A percentile compares a stretch with the other conserved stretches of the same genome.
Evolutionary conservation across 352 stramenopile genomes (phyloP).

Genomic region (Peronospora tabacina): DNA sequence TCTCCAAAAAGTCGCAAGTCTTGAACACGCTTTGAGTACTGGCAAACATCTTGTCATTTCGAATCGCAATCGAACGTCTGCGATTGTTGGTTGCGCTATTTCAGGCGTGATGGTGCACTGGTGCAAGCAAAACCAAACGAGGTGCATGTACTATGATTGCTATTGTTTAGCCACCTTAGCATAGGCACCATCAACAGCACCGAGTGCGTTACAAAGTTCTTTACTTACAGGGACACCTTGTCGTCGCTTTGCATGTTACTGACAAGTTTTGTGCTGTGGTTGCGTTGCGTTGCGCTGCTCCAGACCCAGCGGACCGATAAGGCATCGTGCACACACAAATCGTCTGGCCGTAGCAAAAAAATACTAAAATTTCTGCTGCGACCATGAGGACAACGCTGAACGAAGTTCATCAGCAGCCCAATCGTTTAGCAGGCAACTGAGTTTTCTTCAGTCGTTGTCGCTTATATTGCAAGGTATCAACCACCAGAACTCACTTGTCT

Average conservation of each 20-base stretch:
- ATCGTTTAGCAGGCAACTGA: conserved; percentile 13
- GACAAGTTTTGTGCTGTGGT: background rate
- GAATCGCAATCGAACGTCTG: conserved; percentile 14
- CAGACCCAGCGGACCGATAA: conserved; percentile 2
- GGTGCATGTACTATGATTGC: background rate
- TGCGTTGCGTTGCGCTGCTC: conserved; percentile 4
- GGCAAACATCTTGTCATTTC: background rate
- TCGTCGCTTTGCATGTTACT: conserved; percentile 16
- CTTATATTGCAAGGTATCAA: conserved; percentile 23
- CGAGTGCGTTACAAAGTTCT: conserved; percentile 9
- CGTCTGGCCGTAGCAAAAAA: background rate
- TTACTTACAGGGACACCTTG: conserved; percentile 19
- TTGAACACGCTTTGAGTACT: conserved; percentile 14
- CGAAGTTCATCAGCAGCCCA: conserved; percentile 13
- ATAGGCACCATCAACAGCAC: conserved; percentile 9
- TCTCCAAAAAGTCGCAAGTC: conserved; percentile 19
- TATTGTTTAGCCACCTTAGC: background rate
- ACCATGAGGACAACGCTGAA: conserved; percentile 18
- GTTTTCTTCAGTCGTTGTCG: background rate
- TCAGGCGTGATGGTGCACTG: conserved; percentile 8
- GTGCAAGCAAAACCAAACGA: conserved; percentile 5
- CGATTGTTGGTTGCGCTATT: conserved; percentile 16
- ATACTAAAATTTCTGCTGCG: conserved; percentile 1
- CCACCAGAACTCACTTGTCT: background rate
- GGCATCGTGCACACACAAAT: conserved; percentile 4